Evolutionary conservation across 345 rosid species (phyloP).

Genomic region (Syzygium aromaticum): DNA sequence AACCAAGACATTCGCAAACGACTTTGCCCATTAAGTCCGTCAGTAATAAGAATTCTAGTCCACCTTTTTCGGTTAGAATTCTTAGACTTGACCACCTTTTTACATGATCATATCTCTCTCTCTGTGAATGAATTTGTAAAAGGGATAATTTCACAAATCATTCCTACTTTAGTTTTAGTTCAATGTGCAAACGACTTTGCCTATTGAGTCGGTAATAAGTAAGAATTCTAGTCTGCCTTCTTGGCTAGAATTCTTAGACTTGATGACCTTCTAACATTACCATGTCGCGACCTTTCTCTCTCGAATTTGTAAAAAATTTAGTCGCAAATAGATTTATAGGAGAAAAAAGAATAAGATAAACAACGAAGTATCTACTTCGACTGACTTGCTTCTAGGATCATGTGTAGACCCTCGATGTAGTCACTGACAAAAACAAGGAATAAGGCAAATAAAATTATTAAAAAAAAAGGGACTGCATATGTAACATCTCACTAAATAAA

Average conservation of each 20-base stretch:
- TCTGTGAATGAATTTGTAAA: too few relatives aligned
- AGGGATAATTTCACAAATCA: too few relatives aligned
- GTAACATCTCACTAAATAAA: neutral
- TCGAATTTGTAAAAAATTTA: neutral
- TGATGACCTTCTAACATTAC: neutral
- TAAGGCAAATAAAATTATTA: too few relatives aligned
- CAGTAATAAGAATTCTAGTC: neutral
- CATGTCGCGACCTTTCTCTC: neutral
- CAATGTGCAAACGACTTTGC: too few relatives aligned
- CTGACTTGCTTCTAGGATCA: neutral
- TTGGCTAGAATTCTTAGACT: neutral
- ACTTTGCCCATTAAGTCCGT: neutral
- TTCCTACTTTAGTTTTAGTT: too few relatives aligned
- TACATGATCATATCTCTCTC: too few relatives aligned
- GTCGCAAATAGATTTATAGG: neutral
- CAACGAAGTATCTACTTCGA: neutral
- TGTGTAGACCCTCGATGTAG: neutral
- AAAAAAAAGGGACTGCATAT: too few relatives aligned
- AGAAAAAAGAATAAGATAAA: neutral
- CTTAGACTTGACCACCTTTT: too few relatives aligned
- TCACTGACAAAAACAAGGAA: too few relatives aligned
- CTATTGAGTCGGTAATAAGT: too few relatives aligned
- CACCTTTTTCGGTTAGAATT: too few relatives aligned
- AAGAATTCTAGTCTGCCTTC: neutral
- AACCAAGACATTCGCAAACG: neutral